A percentile compares a stretch with the other conserved stretches of the same genome.
Evolutionary conservation across 1,284 basidiomycete genomes (phyloP).

Genomic region (Sporisorium iseilematis-ciliati): DNA sequence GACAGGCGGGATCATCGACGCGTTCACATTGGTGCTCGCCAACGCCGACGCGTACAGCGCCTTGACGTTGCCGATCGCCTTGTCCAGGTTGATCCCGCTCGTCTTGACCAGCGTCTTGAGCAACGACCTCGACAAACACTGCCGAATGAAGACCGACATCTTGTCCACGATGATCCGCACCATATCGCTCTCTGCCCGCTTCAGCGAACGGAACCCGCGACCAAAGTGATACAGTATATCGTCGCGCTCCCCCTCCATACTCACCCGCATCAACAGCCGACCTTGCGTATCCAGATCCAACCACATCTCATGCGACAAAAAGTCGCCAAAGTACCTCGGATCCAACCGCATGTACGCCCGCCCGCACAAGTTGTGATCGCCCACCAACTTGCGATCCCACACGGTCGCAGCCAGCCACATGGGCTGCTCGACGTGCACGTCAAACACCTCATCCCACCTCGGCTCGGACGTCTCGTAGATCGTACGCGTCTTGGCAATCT

Average conservation of each 20-base stretch:
- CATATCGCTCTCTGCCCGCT: constrained; percentile 96
- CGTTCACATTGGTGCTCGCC: constrained; percentile 60
- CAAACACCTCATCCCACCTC: constrained; percentile 97
- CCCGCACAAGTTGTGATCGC: constrained; percentile 81
- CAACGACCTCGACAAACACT: constrained; percentile 84
- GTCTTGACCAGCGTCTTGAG: constrained; percentile 72
- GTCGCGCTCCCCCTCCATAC: constrained; percentile 98
- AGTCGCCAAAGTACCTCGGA: constrained; percentile 87
- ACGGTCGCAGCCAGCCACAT: constrained; percentile 97
- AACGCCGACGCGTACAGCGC: constrained; percentile 66
- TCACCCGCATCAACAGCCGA: constrained; percentile 85
- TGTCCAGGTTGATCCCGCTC: constrained; percentile 65
- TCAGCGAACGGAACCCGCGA: constrained; percentile 91
- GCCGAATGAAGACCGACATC: constrained; percentile 94
- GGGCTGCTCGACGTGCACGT: constrained; percentile 82
- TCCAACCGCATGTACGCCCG: constrained; percentile 92
- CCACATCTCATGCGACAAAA: constrained; percentile 90
- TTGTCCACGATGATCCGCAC: constrained; percentile 96
- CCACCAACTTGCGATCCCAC: constrained; percentile 85
- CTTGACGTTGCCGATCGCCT: constrained; percentile 67
- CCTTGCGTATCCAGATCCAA: constrained; percentile 90
- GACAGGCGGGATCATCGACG: constrained; percentile 64
- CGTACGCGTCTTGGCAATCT: constrained; percentile 93
- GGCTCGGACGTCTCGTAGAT: constrained; percentile 91
- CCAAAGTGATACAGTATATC: constrained; percentile 99